Evolutionary conservation across 148 eudicot species (phyloP), one percentile per base, ranked within the genome.

Genomic region (Heliamphora exappendiculata): DNA sequence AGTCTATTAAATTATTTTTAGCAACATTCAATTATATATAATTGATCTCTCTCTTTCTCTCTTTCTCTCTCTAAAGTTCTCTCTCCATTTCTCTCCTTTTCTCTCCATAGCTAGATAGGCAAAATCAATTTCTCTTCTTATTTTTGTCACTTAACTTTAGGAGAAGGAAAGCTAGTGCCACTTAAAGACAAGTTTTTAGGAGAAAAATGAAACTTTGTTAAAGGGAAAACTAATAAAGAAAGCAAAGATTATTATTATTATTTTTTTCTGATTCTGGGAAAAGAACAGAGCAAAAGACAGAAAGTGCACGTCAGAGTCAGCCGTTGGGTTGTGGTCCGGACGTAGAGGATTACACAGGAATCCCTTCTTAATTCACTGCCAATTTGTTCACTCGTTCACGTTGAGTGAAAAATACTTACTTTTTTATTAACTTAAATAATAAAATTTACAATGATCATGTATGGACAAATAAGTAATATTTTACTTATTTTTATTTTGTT

Each of bases 281-380:
- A 74, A 78, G 55, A 57, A 78, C 33, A 83, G 82, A 86, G 72
- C 75, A 78, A 81, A 80, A 85, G 82, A 83, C 86, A 83, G 82
- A 85, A 86, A 79, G 82, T 78, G 78, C 80, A 83, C 79, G 76
- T 79, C 86, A 85, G 84, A 83, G 60, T 81, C 70, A 79, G 79
- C 85, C 79, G 73, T 74, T 81, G 80, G 81, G 81, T 24, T 78
- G 76, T 75, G 79, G 77, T 65, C 3, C 19, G 29, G 73, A 47
- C 45, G 50, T 64, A 19, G 36, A 44, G 39, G 67, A 76, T 59
- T 67, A 17, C 79, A 39, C 41, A 78, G 53, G 63, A 28, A 59
- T 57, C 58, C 57, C 77, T 78, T 82, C n/a, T n/a, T n/a, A n/a
- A n/a, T n/a, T n/a, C n/a, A n/a, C n/a, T n/a, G n/a, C n/a, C n/a